Evolutionary conservation across 106 monocot species (phyloP), one percentile per base, ranked within the genome.

Genomic region (Hemerocallis citrina): DNA sequence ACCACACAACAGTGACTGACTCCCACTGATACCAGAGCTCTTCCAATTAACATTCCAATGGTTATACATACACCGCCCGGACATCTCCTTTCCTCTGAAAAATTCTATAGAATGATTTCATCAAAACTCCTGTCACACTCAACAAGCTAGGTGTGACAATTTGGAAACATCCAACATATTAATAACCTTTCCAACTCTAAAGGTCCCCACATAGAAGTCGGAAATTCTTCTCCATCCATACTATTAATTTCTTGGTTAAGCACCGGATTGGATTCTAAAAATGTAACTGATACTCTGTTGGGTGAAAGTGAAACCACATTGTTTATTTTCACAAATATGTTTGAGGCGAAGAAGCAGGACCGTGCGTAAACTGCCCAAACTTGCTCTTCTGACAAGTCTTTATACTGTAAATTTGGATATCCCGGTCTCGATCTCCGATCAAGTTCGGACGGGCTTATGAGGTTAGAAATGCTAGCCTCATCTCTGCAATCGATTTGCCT

Each of bases 351-450:
- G 58, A 34, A 50, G 73, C 68, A 7, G 19, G 60, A 28, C 63
- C 37, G 39, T 39, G n/a, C 33, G 51, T 56, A 77, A 5, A 77
- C 62, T 14, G 82, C 82, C 82, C 82, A 82, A 16, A 82, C 46
- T 31, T 77, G 68, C 2, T 56, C 82, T 20, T 35, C 39, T 1
- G 19, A 25, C n/a, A 77, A 77, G 60, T 77, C 73, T 21, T 68
- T 29, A 7, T 48, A 19, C 0, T 70, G 48, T 43, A 59, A 58
- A 41, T 66, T 70, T 11, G 34, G 19, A 29, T 60, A 70, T 13
- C 6, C 23, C 28, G 10, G 21, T 33, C 33, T 16, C 14, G 37
- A 16, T 4, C 36, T 23, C 17, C 12, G 1, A 6, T 21, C 28
- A 7, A 6, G 16, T 28, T 15, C 21, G 32, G 50, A 66, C 37